phyloP scores from a whole-genome alignment of 106 monocot species.

The Allium fistulosum region DNA sequence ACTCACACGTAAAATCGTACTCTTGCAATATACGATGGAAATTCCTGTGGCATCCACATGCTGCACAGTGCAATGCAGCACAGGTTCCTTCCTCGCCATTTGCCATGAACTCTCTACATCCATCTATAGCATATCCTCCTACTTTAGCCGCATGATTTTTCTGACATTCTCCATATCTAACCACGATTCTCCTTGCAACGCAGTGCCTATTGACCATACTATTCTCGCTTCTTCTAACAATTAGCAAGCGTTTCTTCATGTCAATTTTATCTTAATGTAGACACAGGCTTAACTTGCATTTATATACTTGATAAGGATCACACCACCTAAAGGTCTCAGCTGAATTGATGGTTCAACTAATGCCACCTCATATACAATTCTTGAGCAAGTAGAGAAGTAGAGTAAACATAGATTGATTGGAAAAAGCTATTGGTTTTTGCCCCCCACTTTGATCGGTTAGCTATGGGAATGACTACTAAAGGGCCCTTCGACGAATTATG shows the following conservation, averaged over 20 bases:
- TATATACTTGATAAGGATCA: neutral
- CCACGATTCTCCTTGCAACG: neutral
- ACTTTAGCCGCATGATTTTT: slow-evolving; percentile 29
- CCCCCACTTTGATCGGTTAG: slow-evolving; percentile 6
- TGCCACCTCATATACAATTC: slow-evolving; percentile 10
- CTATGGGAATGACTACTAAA: slow-evolving; percentile 4
- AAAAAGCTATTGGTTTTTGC: neutral
- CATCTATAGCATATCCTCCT: slow-evolving; percentile 16
- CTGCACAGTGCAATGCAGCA: slow-evolving; percentile 17
- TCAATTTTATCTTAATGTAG: neutral
- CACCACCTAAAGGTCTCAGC: slow-evolving; percentile 3
- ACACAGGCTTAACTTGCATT: neutral
- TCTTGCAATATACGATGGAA: slow-evolving; percentile 17
- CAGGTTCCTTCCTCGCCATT: slow-evolving; percentile 22
- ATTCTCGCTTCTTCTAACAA: neutral
- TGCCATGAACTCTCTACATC: slow-evolving; percentile 25
- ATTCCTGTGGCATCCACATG: slow-evolving; percentile 27
- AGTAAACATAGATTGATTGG: slow-evolving; percentile 6
- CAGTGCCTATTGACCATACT: neutral
- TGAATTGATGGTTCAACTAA: slow-evolving; percentile 12
- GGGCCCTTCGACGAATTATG: neutral
- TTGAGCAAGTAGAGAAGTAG: slow-evolving; percentile 1
- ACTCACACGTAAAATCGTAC: neutral
- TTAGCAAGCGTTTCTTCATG: neutral
- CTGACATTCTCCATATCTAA: slow-evolving; percentile 24